Base-by-base conservation (phyloP, 2,329 filamentous ascomycete species). In the Fusarium sp. region DNA sequence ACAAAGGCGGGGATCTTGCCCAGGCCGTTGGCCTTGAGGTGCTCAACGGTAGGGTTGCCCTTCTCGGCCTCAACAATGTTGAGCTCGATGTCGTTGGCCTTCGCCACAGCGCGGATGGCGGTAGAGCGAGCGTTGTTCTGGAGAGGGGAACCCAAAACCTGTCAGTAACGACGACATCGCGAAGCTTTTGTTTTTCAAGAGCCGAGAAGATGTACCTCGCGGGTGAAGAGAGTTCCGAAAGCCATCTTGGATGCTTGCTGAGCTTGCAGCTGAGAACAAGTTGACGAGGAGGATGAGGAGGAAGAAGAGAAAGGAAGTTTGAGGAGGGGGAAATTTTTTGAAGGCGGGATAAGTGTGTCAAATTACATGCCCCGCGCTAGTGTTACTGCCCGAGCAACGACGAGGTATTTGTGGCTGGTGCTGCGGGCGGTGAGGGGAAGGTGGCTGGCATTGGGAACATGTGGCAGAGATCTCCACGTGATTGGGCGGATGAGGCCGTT, bases 171-270 rank as follows among this genome's bases (percentile, higher is more conserved):
- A 87, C 79, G 62, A 62, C 69, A 70, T 71, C 72, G 74, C 57
- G 55, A 72, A 67, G 59, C 62, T 51, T 64, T 66, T 62, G 67
- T 63, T 44, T 60, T 73, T 74, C 68, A 73, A 70, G 51, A 62
- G 60, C 66, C 74, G 68, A 61, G 69, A 70, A 67, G 62, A 75
- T 65, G 72, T 92, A 97, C 96, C 87, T 90, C 84, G 85, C 90
- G 91, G 84, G 93, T 93, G 91, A 96, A 98, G 83, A 99, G 91
- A 90, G 97, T 99, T 88, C 96, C 96, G 91, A 99, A 98, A 84
- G 94, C 90, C 93, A 97, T 97, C 85, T 90, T 94, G 88, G 84
- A 81, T 82, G 80, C 77, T 74, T 77, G 69, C 68, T 78, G 53
- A 70, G 67, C 66, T 70, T 55, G 72, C 74, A 74, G 72, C 79